Evolutionary conservation across 2,329 filamentous ascomycete genomes (phyloP).

Genomic region (Aureobasidium namibiae): DNA sequence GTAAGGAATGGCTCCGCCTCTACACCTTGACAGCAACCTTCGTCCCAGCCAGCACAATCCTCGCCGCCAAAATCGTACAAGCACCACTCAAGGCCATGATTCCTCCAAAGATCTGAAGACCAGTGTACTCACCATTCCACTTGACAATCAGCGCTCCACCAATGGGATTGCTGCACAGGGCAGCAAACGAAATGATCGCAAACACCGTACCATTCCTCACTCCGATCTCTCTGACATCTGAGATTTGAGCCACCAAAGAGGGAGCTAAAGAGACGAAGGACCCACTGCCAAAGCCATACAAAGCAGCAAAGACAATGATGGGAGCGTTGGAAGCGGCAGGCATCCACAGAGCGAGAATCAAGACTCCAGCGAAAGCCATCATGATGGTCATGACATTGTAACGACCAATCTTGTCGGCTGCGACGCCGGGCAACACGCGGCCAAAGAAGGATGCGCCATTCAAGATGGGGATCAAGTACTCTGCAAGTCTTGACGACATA

Average conservation of each 20-base stretch:
- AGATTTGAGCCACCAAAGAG: conserved; percentile 61
- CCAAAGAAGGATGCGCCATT: conserved; percentile 46
- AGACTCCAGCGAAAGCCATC: conserved; percentile 36
- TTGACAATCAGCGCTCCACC: conserved; percentile 43
- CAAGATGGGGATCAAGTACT: conserved; percentile 47
- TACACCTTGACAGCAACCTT: conserved; percentile 13
- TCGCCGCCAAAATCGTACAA: conserved; percentile 29
- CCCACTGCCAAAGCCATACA: conserved; percentile 64
- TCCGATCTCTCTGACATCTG: conserved; percentile 58
- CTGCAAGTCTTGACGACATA: conserved; percentile 40
- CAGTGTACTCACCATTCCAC: conserved; percentile 47
- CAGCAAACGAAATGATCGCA: conserved; percentile 54
- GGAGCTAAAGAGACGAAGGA: conserved; percentile 57
- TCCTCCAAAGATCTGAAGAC: conserved; percentile 59
- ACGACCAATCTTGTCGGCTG: conserved; percentile 46
- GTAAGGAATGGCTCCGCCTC: too few species aligned
- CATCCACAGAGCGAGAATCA: conserved; percentile 49
- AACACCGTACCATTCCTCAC: conserved; percentile 59
- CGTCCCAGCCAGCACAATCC: conserved; percentile 28
- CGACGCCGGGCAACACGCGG: conserved; percentile 45
- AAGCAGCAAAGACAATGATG: conserved; percentile 55
- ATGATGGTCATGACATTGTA: conserved; percentile 49
- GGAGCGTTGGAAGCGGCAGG: conserved; percentile 44
- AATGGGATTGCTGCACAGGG: conserved; percentile 50
- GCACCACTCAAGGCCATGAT: conserved; percentile 41